A percentile compares a stretch with the other conserved stretches of the same genome.
These are phyloP conservation scores for Populus pruinosa DNA, from an alignment of 345 rosid species.

Conservation along the genomic window DNA sequence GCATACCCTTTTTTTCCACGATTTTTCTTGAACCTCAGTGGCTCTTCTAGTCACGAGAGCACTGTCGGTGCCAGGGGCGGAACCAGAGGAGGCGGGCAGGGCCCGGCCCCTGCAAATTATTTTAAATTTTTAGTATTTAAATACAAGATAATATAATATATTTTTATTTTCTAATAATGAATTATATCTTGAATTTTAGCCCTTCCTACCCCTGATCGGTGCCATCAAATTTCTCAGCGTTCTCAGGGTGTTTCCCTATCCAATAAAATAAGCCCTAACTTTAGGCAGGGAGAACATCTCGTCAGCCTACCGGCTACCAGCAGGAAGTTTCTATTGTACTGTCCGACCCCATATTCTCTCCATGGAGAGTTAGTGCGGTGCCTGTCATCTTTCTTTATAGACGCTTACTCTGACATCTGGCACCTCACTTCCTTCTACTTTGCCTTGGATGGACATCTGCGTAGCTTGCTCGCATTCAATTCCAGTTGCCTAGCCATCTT, in stretches of 20 bases:
- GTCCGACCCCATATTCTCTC: not conserved
- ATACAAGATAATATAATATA: no score
- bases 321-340: not conserved
- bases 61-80: not conserved
- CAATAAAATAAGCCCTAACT: not conserved
- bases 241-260: not conserved
- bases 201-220: not conserved
- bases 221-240: not conserved
- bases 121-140: no score
- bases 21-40: not conserved
- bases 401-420: slow-evolving; percentile 8
- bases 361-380: slow-evolving; percentile 3
- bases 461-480: slow-evolving; percentile 9
- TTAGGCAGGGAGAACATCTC: not conserved
- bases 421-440: not conserved
- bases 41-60: not conserved
- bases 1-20: not conserved
- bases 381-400: not conserved
- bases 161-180: no score
- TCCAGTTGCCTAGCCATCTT: not conserved
- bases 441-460: not conserved
- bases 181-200: no score
- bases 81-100: no score
- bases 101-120: no score
- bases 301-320: not conserved